Evolutionary conservation across 768 basidiomycete species (phyloP).

Genomic region (Brasilioporus rufonigricans): DNA sequence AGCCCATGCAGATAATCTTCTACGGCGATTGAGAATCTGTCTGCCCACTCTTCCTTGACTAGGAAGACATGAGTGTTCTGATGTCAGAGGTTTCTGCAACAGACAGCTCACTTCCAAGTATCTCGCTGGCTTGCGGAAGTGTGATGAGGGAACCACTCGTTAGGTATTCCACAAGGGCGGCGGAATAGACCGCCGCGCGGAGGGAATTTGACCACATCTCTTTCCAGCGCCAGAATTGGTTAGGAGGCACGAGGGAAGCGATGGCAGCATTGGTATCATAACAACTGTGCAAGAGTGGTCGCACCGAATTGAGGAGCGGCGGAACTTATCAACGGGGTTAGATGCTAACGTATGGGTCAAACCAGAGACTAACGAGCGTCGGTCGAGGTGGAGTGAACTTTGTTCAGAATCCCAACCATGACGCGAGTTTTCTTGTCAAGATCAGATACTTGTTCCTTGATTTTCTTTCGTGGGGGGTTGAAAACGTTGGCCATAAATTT

Average conservation of each 20-base stretch:
- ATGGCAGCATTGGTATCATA: conserved; percentile 48
- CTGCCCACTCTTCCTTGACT: conserved; percentile 74
- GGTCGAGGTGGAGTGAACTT: conserved; percentile 71
- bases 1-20: conserved; percentile 85
- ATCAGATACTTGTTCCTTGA: conserved; percentile 71
- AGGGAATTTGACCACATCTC: conserved; percentile 78
- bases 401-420: conserved; percentile 75
- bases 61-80: conserved; percentile 4
- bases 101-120: conserved; percentile 62
- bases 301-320: conserved; percentile 53
- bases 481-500: conserved; percentile 1
- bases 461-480: conserved; percentile 55
- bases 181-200: conserved; percentile 63
- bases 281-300: conserved; percentile 55
- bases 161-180: conserved; percentile 65
- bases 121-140: conserved; percentile 46
- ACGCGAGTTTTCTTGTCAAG: conserved; percentile 73
- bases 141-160: conserved; percentile 57
- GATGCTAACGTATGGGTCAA: conserved; percentile 8
- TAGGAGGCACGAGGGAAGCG: conserved; percentile 59
- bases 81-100: not conserved
- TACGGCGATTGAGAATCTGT: conserved; percentile 57
- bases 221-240: conserved; percentile 84
- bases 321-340: conserved; percentile 46
- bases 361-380: conserved; percentile 47